Evolutionary conservation across 352 stramenopile species (phyloP), one percentile per base, ranked within the genome.

Genomic region (Phytophthora podocarpi): DNA sequence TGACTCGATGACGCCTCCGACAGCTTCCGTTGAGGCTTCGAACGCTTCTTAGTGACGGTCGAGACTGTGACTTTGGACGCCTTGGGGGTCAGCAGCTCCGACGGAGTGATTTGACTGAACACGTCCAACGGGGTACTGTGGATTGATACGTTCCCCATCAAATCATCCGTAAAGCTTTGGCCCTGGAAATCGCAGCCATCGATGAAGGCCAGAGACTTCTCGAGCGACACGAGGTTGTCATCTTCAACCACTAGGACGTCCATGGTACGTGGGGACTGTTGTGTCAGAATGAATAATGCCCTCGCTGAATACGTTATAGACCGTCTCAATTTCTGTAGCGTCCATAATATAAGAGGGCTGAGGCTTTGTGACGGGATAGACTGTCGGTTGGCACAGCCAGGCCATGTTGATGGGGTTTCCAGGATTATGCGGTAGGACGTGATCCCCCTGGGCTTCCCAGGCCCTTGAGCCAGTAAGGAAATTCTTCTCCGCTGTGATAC

Each of bases 181-280:
- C 59, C 45, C 4, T 18, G 24, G 12, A 28, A 26, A 0, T 70
- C 67, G 24, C 26, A 65, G 34, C 36, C 24, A 34, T 76, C 62
- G 34, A 76, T 63, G 36, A 76, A 70, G 21, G 67, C 57, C 7
- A 72, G 35, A 7, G 59, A 52, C 39, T 73, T 59, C 16, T 73
- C 59, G 2, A 76, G 53, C 24, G 67, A 62, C 23, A 65, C 52
- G 31, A 63, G 21, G 27, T 42, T 37, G 18, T 70, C 67, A 24
- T 64, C 67, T 20, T 70, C 62, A 1, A 50, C 41, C 23, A 68
- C 32, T 5, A 74, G n/a, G 18, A 71, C 15, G 8, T 64, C 42
- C 66, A 74, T 71, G 11, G 30, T 36, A 37, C 7, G n/a, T 41
- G 8, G 9, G 9, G n/a, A 6, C 31, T 34, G 13, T 23, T 52